phyloP scores from a whole-genome alignment of 2,329 filamentous ascomycete species.

The Talaromyces albobiverticillius region DNA sequence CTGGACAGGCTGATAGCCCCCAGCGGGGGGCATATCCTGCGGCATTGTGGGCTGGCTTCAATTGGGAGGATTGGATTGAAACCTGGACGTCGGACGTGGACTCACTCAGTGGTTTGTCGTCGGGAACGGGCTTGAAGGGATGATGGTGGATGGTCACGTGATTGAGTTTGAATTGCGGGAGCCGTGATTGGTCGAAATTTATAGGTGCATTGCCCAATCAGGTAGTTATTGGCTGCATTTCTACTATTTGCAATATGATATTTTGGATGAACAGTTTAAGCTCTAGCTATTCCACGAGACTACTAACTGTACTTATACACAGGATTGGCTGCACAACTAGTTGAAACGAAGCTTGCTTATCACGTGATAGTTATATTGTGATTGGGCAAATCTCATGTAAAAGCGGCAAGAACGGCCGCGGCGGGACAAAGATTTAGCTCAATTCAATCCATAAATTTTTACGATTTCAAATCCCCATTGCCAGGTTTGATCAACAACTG shows the following conservation, averaged over 20 bases:
- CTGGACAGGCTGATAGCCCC: constrained; percentile 94
- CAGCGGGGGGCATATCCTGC: constrained; percentile 94
- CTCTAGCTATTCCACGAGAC: too few species aligned
- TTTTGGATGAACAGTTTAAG: too few species aligned
- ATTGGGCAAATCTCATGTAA: not conserved
- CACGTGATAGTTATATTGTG: too few species aligned
- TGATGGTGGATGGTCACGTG: constrained; percentile 13
- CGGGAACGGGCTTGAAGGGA: constrained; percentile 19
- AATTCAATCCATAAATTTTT: too few species aligned
- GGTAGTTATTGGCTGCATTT: not conserved
- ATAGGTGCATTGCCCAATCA: not conserved
- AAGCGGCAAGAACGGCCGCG: too few species aligned
- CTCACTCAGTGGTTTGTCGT: not conserved
- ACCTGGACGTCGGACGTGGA: not conserved
- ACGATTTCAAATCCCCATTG: not conserved
- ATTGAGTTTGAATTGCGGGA: not conserved
- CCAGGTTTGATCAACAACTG: not conserved
- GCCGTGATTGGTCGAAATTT: constrained; percentile 8
- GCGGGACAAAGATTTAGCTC: not conserved
- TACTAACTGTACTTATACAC: too few species aligned
- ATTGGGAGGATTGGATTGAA: constrained; percentile 18
- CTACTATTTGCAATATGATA: not conserved
- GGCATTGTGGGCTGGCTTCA: constrained; percentile 62
- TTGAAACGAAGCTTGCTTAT: too few species aligned
- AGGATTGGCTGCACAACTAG: too few species aligned